A percentile compares a stretch with the other conserved stretches of the same genome.
These are phyloP conservation scores for Corchorus olitorius DNA, from an alignment of 345 rosid genomes.

Conservation along the genomic window DNA sequence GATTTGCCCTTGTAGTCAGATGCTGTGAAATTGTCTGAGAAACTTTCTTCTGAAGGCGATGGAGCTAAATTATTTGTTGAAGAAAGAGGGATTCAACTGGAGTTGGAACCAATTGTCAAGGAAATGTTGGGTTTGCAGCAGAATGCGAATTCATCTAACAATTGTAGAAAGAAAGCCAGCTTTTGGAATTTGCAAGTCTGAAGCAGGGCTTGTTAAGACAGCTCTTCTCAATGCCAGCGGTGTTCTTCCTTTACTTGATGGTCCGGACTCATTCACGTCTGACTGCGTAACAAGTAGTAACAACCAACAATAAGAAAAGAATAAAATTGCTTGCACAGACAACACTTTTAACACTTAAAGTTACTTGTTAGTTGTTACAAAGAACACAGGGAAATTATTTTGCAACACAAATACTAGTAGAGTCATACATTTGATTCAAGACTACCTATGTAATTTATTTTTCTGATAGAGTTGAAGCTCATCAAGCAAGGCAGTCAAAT, in stretches of 20 bases:
- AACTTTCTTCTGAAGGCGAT: slow-evolving; percentile 42
- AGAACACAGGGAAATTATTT: too few species aligned
- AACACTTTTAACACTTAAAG: too few species aligned
- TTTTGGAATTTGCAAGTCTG: slow-evolving; percentile 50
- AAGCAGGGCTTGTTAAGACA: slow-evolving; percentile 55
- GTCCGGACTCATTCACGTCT: slow-evolving; percentile 40
- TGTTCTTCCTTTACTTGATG: slow-evolving; percentile 67
- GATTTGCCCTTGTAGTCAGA: slow-evolving; percentile 40
- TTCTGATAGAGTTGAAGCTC: not conserved
- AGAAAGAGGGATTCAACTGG: slow-evolving; percentile 46
- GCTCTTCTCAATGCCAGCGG: slow-evolving; percentile 57
- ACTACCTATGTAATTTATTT: too few species aligned
- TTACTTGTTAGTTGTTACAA: too few species aligned
- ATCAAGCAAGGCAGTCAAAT: slow-evolving; percentile 33
- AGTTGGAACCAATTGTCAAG: slow-evolving; percentile 44
- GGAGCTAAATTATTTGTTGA: slow-evolving; percentile 59
- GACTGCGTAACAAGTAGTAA: too few species aligned
- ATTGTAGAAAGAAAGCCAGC: slow-evolving; percentile 49
- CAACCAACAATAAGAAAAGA: too few species aligned
- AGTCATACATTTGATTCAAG: too few species aligned
- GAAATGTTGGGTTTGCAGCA: slow-evolving; percentile 50
- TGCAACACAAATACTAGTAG: too few species aligned
- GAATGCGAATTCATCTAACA: slow-evolving; percentile 30
- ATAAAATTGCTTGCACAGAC: too few species aligned
- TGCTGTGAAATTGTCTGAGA: slow-evolving; percentile 57